Base-by-base conservation (phyloP, 495 filamentous ascomycete species). In the Arthonia radiata region DNA sequence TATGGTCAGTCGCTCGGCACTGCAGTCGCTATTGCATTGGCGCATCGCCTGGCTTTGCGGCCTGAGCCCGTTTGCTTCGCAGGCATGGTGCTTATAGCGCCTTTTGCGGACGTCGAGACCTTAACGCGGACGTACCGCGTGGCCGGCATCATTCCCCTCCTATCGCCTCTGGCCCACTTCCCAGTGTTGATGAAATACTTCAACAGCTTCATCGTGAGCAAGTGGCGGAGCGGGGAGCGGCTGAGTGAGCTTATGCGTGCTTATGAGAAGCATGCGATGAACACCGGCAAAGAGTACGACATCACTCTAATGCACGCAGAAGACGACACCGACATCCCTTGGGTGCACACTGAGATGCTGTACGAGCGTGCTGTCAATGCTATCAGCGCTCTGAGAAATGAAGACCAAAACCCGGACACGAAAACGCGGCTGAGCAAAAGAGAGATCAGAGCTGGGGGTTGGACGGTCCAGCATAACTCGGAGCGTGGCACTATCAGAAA, bases 1-100 rank as follows among this genome's bases (percentile, higher is more conserved):
- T 44, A 82, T n/a, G 83, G 82, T 24, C 82, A 92, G 31, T 79
- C 70, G 33, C 66, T 97, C 2, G 86, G 86, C 15, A 90, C 86
- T 5, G 83, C 76, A 1, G 74, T 93, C 2, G 64, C 67, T 9
- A 49, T 66, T 13, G 82, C 58, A 12, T 64, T 75, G 1, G 66
- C 64, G 0, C 71, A 86, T 35, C 56, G 63, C 18, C 82, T 75
- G 34, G 49, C 56, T 38, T n/a, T n/a, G n/a, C n/a, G n/a, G n/a
- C n/a, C n/a, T 10, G 39, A 37, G 5, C 46, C 48, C 1, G 31
- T 41, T 4, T 41, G 8, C 42, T 83, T 66, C 46, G 73, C 43
- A 0, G 77, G 74, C 18, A 52, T 90, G 0, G 53, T 97, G 9
- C 53, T 91, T 6, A 52, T 91, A 2, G 70, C 82, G 0, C 65